Evolutionary conservation across 1,139 yeast genomes (phyloP).

Genomic region (Wickerhamomyces sp.): DNA sequence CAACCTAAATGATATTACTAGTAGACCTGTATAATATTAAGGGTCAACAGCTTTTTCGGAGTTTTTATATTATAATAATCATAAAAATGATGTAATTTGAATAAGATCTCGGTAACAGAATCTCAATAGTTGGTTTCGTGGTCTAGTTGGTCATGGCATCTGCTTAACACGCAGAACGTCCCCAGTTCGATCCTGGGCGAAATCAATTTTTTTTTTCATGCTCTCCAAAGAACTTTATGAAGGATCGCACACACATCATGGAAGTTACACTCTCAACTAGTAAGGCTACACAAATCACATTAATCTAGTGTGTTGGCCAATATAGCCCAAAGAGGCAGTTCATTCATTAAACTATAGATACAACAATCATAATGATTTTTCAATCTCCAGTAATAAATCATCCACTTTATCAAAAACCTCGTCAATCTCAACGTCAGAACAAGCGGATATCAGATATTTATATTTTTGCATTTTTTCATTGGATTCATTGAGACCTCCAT

Average conservation of each 20-base stretch:
- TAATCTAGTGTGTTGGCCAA: no score
- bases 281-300: no score
- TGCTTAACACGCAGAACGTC: constrained; percentile 99
- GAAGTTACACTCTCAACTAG: no score
- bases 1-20: no score
- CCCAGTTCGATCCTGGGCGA: constrained; percentile 99
- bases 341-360: no score
- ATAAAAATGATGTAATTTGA: no score
- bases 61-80: no score
- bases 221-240: no score
- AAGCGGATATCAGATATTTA: constrained; percentile 73
- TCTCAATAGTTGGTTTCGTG: constrained; percentile 53
- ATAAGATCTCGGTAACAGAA: neutral
- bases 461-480: constrained; percentile 67
- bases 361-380: constrained; percentile 6
- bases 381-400: constrained; percentile 23
- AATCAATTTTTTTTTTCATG: constrained; percentile 52
- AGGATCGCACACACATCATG: no score
- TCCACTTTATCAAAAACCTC: constrained; percentile 58
- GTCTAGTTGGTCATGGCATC: constrained; percentile 99
- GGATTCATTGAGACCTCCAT: constrained; percentile 32
- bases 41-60: no score
- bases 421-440: constrained; percentile 75
- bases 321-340: no score
- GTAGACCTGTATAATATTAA: no score